These are phyloP conservation scores for Microsporum canis DNA, from an alignment of 2,329 filamentous ascomycete genomes.

Conservation along the genomic window DNA sequence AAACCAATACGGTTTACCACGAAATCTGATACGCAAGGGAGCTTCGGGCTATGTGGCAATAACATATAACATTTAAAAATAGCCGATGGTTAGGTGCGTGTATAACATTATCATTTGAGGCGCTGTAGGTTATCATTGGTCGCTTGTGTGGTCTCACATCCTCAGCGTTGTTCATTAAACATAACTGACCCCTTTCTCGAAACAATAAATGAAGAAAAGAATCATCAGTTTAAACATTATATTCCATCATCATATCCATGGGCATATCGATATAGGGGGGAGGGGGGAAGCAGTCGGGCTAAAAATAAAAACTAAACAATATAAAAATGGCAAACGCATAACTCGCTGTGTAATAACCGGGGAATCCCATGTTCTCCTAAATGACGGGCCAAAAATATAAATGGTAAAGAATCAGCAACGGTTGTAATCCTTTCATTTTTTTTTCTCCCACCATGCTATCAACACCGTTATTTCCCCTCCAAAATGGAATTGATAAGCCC, in stretches of 20 bases:
- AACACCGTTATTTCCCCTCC: neutral
- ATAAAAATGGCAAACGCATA: neutral
- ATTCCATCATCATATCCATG: neutral
- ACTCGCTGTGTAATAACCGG: slow-evolving; percentile 1
- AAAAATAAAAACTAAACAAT: neutral
- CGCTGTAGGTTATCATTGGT: neutral
- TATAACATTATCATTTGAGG: neutral
- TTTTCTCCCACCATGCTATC: neutral
- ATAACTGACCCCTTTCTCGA: neutral
- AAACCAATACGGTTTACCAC: neutral
- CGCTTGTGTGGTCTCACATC: neutral
- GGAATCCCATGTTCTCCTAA: neutral
- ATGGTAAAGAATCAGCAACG: neutral
- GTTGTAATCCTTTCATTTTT: neutral
- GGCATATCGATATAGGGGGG: neutral
- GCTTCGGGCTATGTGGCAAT: neutral
- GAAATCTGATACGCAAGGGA: neutral
- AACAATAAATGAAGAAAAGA: neutral
- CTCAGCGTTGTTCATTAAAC: neutral
- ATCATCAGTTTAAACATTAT: slow-evolving; percentile 1
- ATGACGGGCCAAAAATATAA: neutral
- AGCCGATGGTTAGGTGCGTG: neutral
- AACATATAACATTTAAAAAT: neutral
- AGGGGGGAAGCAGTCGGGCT: neutral
- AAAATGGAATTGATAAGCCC: neutral